phyloP scores from a whole-genome alignment of 1,284 basidiomycete species.

The Heterobasidion annosum region DNA sequence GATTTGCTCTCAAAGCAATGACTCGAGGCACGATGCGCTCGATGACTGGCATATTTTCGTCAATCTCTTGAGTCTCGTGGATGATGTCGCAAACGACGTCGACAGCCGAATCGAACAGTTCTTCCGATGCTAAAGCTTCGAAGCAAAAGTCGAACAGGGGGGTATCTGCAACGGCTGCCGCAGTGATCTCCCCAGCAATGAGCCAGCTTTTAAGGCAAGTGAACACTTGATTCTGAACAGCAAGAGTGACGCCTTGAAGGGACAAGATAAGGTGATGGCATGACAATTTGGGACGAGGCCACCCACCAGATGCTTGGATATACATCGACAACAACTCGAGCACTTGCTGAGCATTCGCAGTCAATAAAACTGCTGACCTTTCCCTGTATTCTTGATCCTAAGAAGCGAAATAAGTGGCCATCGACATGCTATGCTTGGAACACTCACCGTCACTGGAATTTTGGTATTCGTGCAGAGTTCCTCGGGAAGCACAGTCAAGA shows the following conservation, averaged over 20 bases:
- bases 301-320: constrained; percentile 77
- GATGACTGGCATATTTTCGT: constrained; percentile 89
- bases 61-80: constrained; percentile 96
- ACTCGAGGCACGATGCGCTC: constrained; percentile 81
- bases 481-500: constrained; percentile 88
- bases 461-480: constrained; percentile 81
- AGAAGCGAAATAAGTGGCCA: constrained; percentile 2
- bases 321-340: constrained; percentile 84
- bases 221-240: constrained; percentile 85
- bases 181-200: constrained; percentile 76
- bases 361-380: constrained; percentile 59
- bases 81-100: constrained; percentile 93
- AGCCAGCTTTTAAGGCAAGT: constrained; percentile 86
- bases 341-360: constrained; percentile 66
- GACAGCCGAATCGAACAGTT: constrained; percentile 88
- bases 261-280: background rate
- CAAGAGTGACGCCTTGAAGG: constrained; percentile 66
- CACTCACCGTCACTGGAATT: constrained; percentile 81
- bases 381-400: constrained; percentile 78
- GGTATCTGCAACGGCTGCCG: constrained; percentile 59
- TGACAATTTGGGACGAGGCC: constrained; percentile 1
- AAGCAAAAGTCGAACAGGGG: constrained; percentile 84
- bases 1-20: constrained; percentile 60
- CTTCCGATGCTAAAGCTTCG: constrained; percentile 76
- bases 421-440: background rate